Conservation (phyloP, 1,139 yeast genomes). For the Lodderomyces metapsilosis region DNA sequence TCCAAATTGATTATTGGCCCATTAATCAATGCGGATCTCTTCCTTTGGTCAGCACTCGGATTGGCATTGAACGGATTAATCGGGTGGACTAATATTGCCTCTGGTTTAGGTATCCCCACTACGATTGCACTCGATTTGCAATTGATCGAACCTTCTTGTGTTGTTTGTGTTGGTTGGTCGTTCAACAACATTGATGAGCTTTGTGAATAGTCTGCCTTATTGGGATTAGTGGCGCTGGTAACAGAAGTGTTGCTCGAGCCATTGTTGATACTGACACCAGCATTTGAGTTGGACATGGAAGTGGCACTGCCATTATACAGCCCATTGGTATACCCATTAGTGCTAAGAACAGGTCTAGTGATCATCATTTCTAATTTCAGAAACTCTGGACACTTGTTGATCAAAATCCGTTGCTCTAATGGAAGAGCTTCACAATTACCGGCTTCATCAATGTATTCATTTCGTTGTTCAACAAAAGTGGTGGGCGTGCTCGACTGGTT, state of each 20-base stretch:
- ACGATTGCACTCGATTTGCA: conserved; percentile 35
- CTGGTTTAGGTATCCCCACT: conserved; percentile 47
- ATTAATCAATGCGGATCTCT: conserved; percentile 70
- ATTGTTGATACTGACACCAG: conserved; percentile 1
- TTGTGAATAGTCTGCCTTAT: conserved; percentile 33
- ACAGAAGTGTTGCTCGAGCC: conserved; percentile 10
- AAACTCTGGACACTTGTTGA: conserved; percentile 32
- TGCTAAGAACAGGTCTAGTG: conserved; percentile 30
- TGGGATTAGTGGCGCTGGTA: conserved; percentile 5
- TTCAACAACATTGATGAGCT: conserved; percentile 37
- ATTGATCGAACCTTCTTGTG: conserved; percentile 24
- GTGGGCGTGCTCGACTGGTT: conserved; percentile 15
- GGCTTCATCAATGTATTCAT: conserved; percentile 30
- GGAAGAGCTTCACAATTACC: conserved; percentile 34
- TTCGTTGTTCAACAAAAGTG: conserved; percentile 18
- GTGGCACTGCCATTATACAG: conserved; percentile 4
- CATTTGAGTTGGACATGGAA: background rate
- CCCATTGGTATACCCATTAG: background rate
- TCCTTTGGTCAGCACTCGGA: conserved; percentile 73
- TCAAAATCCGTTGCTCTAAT: conserved; percentile 34
- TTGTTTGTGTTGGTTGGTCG: conserved; percentile 18
- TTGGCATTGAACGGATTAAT: conserved; percentile 45
- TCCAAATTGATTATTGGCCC: conserved; percentile 89
- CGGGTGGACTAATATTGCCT: conserved; percentile 32
- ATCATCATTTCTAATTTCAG: conserved; percentile 35